Percentiles rank a stretch among this genome's conserved stretches.
These are phyloP conservation scores for Colletotrichum godetiae DNA, from an alignment of 2,329 filamentous ascomycete species.

Conservation along the genomic window DNA sequence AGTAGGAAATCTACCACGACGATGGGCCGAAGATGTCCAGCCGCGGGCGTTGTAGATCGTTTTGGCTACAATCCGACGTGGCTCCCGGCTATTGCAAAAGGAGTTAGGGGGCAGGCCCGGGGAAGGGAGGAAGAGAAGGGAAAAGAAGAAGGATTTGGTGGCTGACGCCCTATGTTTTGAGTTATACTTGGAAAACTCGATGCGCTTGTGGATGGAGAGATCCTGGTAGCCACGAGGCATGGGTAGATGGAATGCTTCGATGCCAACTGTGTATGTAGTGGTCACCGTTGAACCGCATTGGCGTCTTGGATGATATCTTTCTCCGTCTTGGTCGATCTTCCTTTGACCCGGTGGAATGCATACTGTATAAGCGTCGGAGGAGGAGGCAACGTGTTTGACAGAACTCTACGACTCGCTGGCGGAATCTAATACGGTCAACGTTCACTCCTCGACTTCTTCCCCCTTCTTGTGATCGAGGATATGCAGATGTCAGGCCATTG, in stretches of 20 bases:
- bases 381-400: constrained; percentile 16
- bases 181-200: neutral
- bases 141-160: neutral
- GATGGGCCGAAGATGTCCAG: neutral
- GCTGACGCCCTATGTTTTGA: constrained; percentile 5
- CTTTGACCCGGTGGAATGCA: neutral
- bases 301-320: neutral
- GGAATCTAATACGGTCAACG: neutral
- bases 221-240: constrained; percentile 3
- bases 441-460: neutral
- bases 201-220: neutral
- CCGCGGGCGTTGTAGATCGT: neutral
- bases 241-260: neutral
- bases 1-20: neutral
- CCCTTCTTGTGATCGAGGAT: neutral
- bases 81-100: neutral
- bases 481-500: neutral
- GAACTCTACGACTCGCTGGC: neutral
- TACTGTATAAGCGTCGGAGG: neutral
- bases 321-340: neutral
- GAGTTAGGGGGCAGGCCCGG: neutral
- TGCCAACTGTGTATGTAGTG: neutral
- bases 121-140: too few relatives aligned
- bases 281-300: neutral
- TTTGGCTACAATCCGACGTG: constrained; percentile 1